phyloP scores from a whole-genome alignment of 441 rosid species.

The Iberis amara region DNA sequence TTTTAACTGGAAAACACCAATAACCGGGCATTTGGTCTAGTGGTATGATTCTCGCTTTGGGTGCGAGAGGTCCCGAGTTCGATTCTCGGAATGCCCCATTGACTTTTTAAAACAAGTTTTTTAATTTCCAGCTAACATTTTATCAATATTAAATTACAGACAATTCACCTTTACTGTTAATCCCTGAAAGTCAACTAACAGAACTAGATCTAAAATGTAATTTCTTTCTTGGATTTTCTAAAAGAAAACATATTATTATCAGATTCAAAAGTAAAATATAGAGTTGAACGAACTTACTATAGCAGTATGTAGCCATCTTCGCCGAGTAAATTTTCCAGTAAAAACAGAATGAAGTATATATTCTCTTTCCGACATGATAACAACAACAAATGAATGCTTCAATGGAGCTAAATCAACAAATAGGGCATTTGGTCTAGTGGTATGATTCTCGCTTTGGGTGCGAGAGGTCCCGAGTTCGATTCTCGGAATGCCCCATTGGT shows the following conservation, averaged over 20 bases:
- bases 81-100: slow-evolving; percentile 39
- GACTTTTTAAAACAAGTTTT: background rate
- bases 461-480: slow-evolving; percentile 89
- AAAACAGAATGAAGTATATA: background rate
- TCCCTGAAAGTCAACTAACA: no score
- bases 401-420: background rate
- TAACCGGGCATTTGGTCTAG: slow-evolving; percentile 37
- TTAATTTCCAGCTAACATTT: no score
- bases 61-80: slow-evolving; percentile 82
- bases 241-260: no score
- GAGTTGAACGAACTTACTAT: no score
- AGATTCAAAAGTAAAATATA: no score
- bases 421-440: slow-evolving; percentile 57
- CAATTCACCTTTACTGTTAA: background rate
- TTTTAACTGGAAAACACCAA: background rate
- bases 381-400: no score
- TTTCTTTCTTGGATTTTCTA: no score
- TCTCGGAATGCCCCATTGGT: slow-evolving; percentile 46
- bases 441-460: slow-evolving; percentile 90
- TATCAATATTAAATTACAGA: no score
- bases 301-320: no score
- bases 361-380: no score
- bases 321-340: background rate
- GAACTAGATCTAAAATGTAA: no score
- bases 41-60: slow-evolving; percentile 80